Conservation (phyloP, 805 yeast genomes). For the Candida caryicola region DNA sequence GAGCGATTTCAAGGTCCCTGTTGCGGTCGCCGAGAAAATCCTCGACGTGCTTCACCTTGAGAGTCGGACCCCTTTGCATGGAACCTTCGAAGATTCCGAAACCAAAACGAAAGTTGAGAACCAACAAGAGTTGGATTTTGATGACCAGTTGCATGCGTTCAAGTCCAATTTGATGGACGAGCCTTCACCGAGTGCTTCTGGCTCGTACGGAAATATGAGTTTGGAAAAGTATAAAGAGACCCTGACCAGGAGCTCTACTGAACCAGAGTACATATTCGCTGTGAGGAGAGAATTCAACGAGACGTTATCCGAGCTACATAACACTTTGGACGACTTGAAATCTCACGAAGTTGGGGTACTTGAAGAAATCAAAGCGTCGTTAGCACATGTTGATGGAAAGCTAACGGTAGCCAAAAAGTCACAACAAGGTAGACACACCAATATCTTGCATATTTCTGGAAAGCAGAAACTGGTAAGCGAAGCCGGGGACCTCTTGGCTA, state of each 20-base stretch:
- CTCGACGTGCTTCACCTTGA: conserved; percentile 27
- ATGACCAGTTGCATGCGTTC: not conserved
- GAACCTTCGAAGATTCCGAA: not conserved
- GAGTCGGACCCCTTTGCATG: conserved; percentile 2
- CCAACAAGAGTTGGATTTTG: not conserved
- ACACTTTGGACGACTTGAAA: conserved; percentile 23
- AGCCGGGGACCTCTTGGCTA: conserved; percentile 15
- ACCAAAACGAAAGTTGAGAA: not conserved
- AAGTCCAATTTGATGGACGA: not conserved
- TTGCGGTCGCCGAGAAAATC: conserved; percentile 41
- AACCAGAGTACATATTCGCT: conserved; percentile 20
- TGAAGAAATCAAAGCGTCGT: conserved; percentile 15
- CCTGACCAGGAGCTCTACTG: conserved; percentile 1
- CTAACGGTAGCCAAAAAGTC: conserved; percentile 26
- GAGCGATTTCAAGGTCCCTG: conserved; percentile 36
- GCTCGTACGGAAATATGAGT: conserved; percentile 18
- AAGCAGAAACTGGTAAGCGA: conserved; percentile 27
- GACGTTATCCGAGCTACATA: conserved; percentile 33
- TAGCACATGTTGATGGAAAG: conserved; percentile 27
- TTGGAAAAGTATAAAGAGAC: conserved; percentile 22
- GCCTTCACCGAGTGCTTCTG: conserved; percentile 4
- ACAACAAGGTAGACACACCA: conserved; percentile 28
- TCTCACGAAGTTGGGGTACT: conserved; percentile 25
- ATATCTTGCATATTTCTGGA: conserved; percentile 50
- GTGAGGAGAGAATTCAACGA: conserved; percentile 35